Evolutionary conservation across 2,329 filamentous ascomycete species (phyloP).

Genomic region (Pyrenophora graminea): DNA sequence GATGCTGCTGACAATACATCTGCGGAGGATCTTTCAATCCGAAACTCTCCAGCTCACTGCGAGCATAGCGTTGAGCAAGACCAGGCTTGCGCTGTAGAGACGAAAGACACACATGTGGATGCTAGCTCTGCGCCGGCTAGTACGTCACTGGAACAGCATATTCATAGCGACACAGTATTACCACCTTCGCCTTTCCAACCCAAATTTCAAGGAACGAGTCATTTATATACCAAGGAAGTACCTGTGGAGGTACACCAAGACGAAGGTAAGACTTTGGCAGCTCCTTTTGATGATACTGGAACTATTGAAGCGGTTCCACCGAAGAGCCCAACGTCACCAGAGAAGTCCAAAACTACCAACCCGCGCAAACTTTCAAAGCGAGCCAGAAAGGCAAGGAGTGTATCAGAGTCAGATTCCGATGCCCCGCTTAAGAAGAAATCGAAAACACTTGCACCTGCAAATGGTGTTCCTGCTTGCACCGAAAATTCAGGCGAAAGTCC

Average conservation of each 20-base stretch:
- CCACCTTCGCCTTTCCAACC: neutral
- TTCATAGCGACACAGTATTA: neutral
- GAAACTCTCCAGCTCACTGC: neutral
- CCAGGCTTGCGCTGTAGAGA: neutral
- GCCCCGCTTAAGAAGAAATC: conserved; percentile 10
- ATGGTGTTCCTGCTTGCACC: neutral
- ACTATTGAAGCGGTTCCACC: neutral
- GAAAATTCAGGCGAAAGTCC: neutral
- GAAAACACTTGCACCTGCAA: neutral
- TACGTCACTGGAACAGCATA: neutral
- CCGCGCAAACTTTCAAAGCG: neutral
- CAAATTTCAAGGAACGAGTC: neutral
- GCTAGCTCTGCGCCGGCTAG: too few species aligned
- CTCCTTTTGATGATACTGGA: too few species aligned
- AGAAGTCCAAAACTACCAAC: neutral
- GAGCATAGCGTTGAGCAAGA: neutral
- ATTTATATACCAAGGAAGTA: too few species aligned
- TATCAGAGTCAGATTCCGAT: conserved; percentile 10
- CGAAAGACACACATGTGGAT: neutral
- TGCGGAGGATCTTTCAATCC: neutral
- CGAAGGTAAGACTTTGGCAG: too few species aligned
- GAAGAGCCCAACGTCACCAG: neutral
- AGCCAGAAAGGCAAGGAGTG: neutral
- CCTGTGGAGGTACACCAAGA: too few species aligned
- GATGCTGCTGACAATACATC: neutral